These are phyloP conservation scores for Bipolaris cookei DNA, from an alignment of 2,329 filamentous ascomycete species.

Conservation along the genomic window DNA sequence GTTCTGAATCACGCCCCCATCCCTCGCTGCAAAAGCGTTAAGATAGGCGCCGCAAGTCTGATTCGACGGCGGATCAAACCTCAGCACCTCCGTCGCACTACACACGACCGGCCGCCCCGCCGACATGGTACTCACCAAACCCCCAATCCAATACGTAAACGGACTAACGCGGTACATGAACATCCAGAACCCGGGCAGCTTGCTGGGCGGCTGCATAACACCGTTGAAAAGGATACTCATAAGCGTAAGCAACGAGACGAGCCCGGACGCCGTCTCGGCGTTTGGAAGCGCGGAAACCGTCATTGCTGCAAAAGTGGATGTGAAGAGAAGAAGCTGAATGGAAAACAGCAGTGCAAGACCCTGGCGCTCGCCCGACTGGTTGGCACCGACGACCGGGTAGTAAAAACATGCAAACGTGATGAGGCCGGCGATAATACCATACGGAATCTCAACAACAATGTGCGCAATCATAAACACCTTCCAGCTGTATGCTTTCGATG, in stretches of 20 bases:
- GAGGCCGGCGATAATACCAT: constrained; percentile 66
- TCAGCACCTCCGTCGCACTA: constrained; percentile 49
- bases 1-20: constrained; percentile 54
- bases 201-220: constrained; percentile 65
- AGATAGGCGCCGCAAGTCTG: constrained; percentile 56
- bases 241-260: constrained; percentile 65
- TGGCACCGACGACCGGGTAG: constrained; percentile 57
- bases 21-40: constrained; percentile 45
- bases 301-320: constrained; percentile 75
- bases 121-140: constrained; percentile 52
- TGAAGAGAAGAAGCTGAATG: constrained; percentile 72
- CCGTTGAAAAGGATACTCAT: constrained; percentile 56
- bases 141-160: constrained; percentile 66
- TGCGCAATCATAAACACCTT: constrained; percentile 74
- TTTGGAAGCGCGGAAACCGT: constrained; percentile 73
- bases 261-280: constrained; percentile 70
- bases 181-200: constrained; percentile 74
- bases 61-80: constrained; percentile 51
- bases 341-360: constrained; percentile 68
- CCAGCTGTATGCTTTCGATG: constrained; percentile 77
- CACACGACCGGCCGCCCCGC: constrained; percentile 57
- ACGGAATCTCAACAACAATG: constrained; percentile 74
- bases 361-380: constrained; percentile 56
- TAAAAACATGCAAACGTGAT: constrained; percentile 71
- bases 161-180: constrained; percentile 76